Base-by-base conservation (phyloP, 768 basidiomycete species). In the Pluteus cervinus region DNA sequence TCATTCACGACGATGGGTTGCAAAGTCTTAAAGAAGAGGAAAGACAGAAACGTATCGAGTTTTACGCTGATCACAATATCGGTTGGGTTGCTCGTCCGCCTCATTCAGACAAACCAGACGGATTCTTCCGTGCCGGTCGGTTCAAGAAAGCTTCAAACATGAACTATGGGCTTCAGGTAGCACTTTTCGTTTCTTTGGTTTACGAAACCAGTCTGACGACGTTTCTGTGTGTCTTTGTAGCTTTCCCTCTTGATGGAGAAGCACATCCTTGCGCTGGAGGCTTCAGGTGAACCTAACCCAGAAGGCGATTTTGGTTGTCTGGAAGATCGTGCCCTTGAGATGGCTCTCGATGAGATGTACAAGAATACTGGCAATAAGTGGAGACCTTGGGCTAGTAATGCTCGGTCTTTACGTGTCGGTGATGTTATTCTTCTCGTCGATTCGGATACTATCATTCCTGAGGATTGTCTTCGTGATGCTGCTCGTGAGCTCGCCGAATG, bases 61-160 rank as follows among this genome's bases (percentile, higher is more conserved):
- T 86, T 64, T 92, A 92, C 50, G 69, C 74, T 3, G 73, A 82
- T 47, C 77, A 84, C 51, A 76, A 79, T 52, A 84, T 90, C 45
- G 87, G 82, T 11, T 91, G 81, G 75, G 80, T 88, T 43, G 86
- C 89, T 17, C 78, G 88, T 29, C 87, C 88, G 1, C 68, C 70
- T 40, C 86, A 89, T 55, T 73, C 73, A 26, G 61, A 61, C 45
- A 56, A 61, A 2, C 60, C 75, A 12, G 76, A 79, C 52, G 86
- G 83, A 1, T 87, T 76, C 66, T 73, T 82, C 43, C 83, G 88
- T 33, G 84, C 85, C 21, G 89, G 88, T 28, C 75, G 87, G 11
- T 92, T 92, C 75, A 90, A 92, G 69, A 92, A 92, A 58, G 86
- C 86, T 1, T 80, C 77, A 3, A 92, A 92, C 58, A 86, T 92